Conservation (phyloP, 176 grass and related monocot genomes). For the Zea mays region Zm-B73-REFERENCE-NAM-5.0 NC_050098.1:17606001-17606500, state of each 20-base stretch:
- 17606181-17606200: constrained; percentile 1
- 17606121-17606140: too few species aligned
- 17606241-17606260: neutral
- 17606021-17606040: too few species aligned
- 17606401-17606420: constrained; percentile 82
- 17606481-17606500: constrained; percentile 69
- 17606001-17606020: too few species aligned
- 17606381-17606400: constrained; percentile 89
- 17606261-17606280: constrained; percentile 4
- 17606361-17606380: neutral
- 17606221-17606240: neutral
- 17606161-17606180: neutral
- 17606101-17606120: too few species aligned
- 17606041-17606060: too few species aligned
- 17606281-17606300: neutral
- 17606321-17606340: neutral
- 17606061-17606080: too few species aligned
- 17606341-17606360: constrained; percentile 7
- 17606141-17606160: too few species aligned
- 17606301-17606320: neutral
- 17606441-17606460: constrained; percentile 58
- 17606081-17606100: too few species aligned
- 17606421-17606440: constrained; percentile 69
- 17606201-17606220: neutral
- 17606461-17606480: constrained; percentile 74